phyloP scores from a whole-genome alignment of 2,329 filamentous ascomycete genomes.

The Ceratocystis papillata region DNA sequence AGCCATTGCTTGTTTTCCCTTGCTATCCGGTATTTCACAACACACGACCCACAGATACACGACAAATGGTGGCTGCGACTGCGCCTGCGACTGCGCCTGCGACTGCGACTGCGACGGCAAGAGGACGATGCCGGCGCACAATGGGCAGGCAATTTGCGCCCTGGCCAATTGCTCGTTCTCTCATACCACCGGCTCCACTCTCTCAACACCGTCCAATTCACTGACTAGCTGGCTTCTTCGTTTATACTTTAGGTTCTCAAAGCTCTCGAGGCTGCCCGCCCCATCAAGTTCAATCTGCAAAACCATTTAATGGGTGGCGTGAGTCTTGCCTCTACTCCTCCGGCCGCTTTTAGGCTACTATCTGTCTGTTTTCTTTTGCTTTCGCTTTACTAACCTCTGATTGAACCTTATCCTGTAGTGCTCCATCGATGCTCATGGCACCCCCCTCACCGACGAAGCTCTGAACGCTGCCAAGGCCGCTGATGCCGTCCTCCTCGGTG shows the following conservation, averaged over 20 bases:
- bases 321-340: conserved; percentile 35
- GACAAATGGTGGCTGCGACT: not conserved
- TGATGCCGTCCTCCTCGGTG: conserved; percentile 82
- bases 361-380: not conserved
- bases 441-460: conserved; percentile 69
- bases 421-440: conserved; percentile 75
- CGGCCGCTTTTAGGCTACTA: not conserved
- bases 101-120: not conserved
- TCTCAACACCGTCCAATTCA: not conserved
- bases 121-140: no score
- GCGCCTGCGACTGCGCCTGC: not conserved
- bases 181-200: not conserved
- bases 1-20: not conserved
- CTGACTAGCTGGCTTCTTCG: not conserved
- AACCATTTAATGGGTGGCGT: conserved; percentile 86
- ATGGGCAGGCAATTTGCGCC: no score
- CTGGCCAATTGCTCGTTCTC: not conserved
- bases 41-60: not conserved
- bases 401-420: conserved; percentile 41
- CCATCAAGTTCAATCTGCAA: conserved; percentile 74
- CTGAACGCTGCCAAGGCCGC: conserved; percentile 73
- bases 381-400: not conserved
- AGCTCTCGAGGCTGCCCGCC: conserved; percentile 60
- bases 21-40: not conserved
- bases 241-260: conserved; percentile 54